Evolutionary conservation across 768 basidiomycete genomes (phyloP), one percentile per base, ranked within the genome.

Genomic region (Suillus subalutaceus): DNA sequence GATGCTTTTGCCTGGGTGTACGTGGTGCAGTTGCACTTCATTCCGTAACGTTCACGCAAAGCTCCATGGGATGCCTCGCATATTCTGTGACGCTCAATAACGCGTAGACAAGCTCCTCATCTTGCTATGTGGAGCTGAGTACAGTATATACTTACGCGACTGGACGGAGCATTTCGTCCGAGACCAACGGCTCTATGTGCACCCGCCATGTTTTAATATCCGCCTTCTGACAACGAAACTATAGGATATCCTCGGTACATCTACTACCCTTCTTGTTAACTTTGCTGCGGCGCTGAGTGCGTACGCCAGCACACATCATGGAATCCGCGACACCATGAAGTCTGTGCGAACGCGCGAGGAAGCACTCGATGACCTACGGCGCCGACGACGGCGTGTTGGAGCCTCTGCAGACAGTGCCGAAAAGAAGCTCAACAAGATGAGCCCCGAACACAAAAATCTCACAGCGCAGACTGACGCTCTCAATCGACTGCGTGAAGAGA

Each of bases 361-460:
- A 74, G 82, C 80, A 4, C 84, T 97, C 3, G 93, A 93, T 63
- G 90, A 91, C 4, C 78, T 94, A 16, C 89, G 88, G 70, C 86
- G 89, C 16, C 85, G 90, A 20, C 83, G 94, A 62, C 88, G 89
- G 69, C 81, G 81, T 12, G 82, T 95, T 6, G 83, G 82, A 12
- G 77, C 84, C 32, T 90, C 90, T 68, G 92, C 94, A 0, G 95
- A 97, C 63, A 78, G 86, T 20, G 94, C 93, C 3, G 94, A 97
- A 70, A 92, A 85, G 81, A 97, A 96, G 74, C 84, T 98, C 44
- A 86, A 84, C 77, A 97, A 91, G 80, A 96, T 97, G 95, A 85
- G 85, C 68, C 84, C 91, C 0, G 93, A 96, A 76, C 88, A 96
- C 80, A 98, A 97, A 83, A 91, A 92, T 70, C 79, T 94, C 43